These are phyloP conservation scores for Volutella citrinella DNA, from an alignment of 2,329 filamentous ascomycete species.

Conservation along the genomic window DNA sequence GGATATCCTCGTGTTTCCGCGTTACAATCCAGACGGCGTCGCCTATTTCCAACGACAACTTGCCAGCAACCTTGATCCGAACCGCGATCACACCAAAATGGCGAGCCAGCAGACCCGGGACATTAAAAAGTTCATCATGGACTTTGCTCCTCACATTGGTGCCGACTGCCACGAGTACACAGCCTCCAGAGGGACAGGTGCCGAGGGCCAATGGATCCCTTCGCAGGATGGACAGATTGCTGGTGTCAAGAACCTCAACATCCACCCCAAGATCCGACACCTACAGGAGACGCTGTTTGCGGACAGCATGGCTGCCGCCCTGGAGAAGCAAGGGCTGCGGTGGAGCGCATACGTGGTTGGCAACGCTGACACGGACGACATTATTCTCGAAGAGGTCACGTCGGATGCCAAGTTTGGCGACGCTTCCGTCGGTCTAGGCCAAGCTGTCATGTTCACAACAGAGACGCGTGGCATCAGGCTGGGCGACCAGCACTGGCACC, in stretches of 20 bases:
- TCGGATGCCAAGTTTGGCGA: constrained; percentile 22
- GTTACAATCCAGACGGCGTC: constrained; percentile 28
- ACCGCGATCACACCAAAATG: constrained; percentile 27
- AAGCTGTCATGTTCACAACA: constrained; percentile 23
- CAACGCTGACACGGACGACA: constrained; percentile 7
- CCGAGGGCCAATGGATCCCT: constrained; percentile 19
- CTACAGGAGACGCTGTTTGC: constrained; percentile 18
- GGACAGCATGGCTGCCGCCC: constrained; percentile 15
- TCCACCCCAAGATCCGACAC: constrained; percentile 25
- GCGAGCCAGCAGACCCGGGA: constrained; percentile 20
- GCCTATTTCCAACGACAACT: constrained; percentile 26
- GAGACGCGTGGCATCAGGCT: constrained; percentile 27
- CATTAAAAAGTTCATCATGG: constrained; percentile 21
- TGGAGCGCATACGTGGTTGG: constrained; percentile 26
- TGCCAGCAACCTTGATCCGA: constrained; percentile 25
- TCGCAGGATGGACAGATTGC: constrained; percentile 25
- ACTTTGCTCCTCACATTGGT: constrained; percentile 22
- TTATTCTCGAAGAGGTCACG: constrained; percentile 24
- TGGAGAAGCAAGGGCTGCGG: constrained; percentile 21
- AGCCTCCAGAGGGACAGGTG: constrained; percentile 21
- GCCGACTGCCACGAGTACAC: constrained; percentile 26
- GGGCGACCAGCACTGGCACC: constrained; percentile 29
- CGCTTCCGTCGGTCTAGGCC: constrained; percentile 22
- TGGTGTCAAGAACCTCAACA: constrained; percentile 26
- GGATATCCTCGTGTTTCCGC: constrained; percentile 26